Base-by-base conservation (phyloP, 1,284 basidiomycete species). In the Sphaerobolus stellatus region DNA sequence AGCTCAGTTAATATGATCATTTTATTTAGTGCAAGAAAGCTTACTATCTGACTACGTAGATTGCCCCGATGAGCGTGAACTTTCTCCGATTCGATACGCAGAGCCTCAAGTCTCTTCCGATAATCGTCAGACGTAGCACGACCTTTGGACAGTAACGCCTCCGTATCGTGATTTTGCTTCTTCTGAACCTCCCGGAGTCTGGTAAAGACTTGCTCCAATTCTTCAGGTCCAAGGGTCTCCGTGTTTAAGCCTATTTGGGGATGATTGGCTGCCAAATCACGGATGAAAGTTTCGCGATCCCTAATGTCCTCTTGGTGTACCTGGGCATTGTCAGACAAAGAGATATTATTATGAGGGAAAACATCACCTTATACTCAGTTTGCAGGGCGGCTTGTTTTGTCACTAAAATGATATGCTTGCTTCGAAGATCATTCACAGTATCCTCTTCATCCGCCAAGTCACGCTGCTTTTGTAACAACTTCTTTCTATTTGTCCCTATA, bases 271-370 rank as follows among this genome's bases (percentile, higher is more conserved):
- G n/a, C n/a, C n/a, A n/a, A n/a, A n/a, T n/a, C n/a, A n/a, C n/a
- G 82, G 54, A 98, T 87, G 28, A 87, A 73, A 8, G 78, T 74
- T 66, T 95, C 92, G 24, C 94, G 83, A 9, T 87, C 84, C 2
- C 70, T 66, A 30, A 94, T 71, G n/a, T 89, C 87, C 50, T 80
- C 74, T 56, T 88, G 82, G 69, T 96, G 90, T 7, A 81, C 80
- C 91, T 95, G 59, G 5, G 24, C 29, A 40, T 22, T 40, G n/a
- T n/a, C n/a, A n/a, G n/a, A n/a, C n/a, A n/a, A n/a, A n/a, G n/a
- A 41, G 6, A 50, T 24, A 43, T 36, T 41, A 58, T 13, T 20
- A 28, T 13, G 46, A 33, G n/a, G 47, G 31, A 22, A 54, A 9
- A 50, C 61, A 65, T 29, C 60, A 81, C 89, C 71, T 86, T 82